Percentiles rank a stretch among this genome's conserved stretches.
Evolutionary conservation across 2,329 filamentous ascomycete species (phyloP).

Genomic region (Aphanocladium album): DNA sequence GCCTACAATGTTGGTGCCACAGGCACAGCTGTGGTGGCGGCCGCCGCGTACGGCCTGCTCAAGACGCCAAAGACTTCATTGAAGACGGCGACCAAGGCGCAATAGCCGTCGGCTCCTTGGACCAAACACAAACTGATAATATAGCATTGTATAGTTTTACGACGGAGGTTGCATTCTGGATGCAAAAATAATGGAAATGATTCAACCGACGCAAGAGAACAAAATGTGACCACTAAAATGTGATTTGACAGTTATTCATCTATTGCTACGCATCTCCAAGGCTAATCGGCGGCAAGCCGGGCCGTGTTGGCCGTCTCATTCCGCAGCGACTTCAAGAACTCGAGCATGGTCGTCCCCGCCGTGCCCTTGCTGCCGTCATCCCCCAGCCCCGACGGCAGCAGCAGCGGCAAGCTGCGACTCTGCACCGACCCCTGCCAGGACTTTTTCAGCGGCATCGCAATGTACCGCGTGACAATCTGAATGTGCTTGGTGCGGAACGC

Average conservation of each 20-base stretch:
- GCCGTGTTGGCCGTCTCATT: neutral
- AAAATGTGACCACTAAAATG: neutral
- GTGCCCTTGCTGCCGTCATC: neutral
- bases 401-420: neutral
- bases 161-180: neutral
- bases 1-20: conserved; percentile 78
- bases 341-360: neutral
- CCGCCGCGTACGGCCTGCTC: conserved; percentile 65
- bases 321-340: neutral
- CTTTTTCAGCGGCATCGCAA: conserved; percentile 68
- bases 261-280: neutral
- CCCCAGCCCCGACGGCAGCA: neutral
- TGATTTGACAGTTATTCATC: neutral
- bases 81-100: neutral
- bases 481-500: conserved; percentile 81
- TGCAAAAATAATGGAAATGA: neutral
- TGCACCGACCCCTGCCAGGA: neutral
- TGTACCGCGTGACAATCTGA: conserved; percentile 84
- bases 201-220: neutral
- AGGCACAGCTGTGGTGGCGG: conserved; percentile 71
- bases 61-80: conserved; percentile 50
- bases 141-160: neutral
- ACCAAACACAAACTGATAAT: neutral
- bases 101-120: neutral
- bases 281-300: neutral